A percentile compares a stretch with the other conserved stretches of the same genome.
Evolutionary conservation across 169 alveolate genomes (phyloP).

Genomic region (Eimeria acervulina): DNA sequence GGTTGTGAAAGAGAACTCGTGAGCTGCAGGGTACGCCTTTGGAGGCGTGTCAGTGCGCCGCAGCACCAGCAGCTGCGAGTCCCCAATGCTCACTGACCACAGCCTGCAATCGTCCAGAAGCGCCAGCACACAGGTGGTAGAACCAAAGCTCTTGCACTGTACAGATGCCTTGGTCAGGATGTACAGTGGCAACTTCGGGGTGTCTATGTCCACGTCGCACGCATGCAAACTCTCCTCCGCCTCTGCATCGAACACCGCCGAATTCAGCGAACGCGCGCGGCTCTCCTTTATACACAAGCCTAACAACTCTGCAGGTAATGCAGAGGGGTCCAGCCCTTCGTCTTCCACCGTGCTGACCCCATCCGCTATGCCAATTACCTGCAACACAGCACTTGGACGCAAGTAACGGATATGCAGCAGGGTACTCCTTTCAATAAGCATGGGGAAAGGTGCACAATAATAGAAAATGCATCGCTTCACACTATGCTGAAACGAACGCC

Average conservation of each 20-base stretch:
- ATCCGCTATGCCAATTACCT: slow-evolving; percentile 88
- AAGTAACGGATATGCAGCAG: not conserved
- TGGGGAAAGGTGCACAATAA: not conserved
- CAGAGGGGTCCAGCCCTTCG: slow-evolving; percentile 88
- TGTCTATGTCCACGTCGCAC: slow-evolving; percentile 74
- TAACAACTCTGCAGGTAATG: slow-evolving; percentile 87
- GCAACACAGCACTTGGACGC: not conserved
- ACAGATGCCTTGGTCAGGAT: slow-evolving; percentile 85
- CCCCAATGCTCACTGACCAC: slow-evolving; percentile 88
- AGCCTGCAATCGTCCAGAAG: slow-evolving; percentile 84
- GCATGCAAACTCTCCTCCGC: slow-evolving; percentile 80
- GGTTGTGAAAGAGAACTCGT: slow-evolving; percentile 43
- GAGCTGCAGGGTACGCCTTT: slow-evolving; percentile 48
- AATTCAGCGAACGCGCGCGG: slow-evolving; percentile 81
- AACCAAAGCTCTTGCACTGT: slow-evolving; percentile 86
- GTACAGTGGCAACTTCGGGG: slow-evolving; percentile 80
- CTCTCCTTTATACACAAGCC: slow-evolving; percentile 84
- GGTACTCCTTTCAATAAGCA: not conserved
- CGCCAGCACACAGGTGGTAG: slow-evolving; percentile 88
- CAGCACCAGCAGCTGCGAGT: slow-evolving; percentile 85
- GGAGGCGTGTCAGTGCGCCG: slow-evolving; percentile 83
- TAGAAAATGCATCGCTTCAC: not conserved
- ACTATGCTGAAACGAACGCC: not conserved
- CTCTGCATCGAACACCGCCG: slow-evolving; percentile 84
- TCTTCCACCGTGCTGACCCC: slow-evolving; percentile 88